These are phyloP conservation scores for Cercospora beticola DNA, from an alignment of 2,329 filamentous ascomycete species.

Conservation along the genomic window DNA sequence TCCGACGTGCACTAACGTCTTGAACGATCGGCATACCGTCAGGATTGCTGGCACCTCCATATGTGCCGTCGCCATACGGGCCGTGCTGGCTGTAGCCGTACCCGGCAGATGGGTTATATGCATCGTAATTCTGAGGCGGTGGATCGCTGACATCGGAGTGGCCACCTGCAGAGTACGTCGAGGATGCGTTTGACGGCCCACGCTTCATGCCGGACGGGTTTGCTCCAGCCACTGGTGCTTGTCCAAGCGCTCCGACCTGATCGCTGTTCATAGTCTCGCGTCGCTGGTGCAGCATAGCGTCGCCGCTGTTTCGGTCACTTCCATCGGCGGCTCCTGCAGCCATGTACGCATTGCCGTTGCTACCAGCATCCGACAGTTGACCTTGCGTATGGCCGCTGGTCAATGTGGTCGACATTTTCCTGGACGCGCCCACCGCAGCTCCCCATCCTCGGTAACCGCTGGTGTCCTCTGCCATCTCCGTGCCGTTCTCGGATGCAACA, in stretches of 20 bases:
- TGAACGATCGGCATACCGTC: conserved; percentile 76
- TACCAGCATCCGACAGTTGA: conserved; percentile 66
- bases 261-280: conserved; percentile 65
- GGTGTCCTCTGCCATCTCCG: conserved; percentile 74
- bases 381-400: conserved; percentile 63
- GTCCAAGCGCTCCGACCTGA: conserved; percentile 64
- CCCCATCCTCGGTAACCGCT: conserved; percentile 90
- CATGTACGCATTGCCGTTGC: conserved; percentile 40
- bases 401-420: conserved; percentile 86
- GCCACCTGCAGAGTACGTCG: conserved; percentile 82
- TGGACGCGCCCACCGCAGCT: conserved; percentile 60
- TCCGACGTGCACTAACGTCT: conserved; percentile 86
- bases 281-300: conserved; percentile 57
- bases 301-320: conserved; percentile 56
- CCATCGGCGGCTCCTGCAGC: conserved; percentile 59
- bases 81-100: conserved; percentile 57
- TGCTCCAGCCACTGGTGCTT: conserved; percentile 62
- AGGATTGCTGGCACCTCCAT: conserved; percentile 48
- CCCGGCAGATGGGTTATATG: conserved; percentile 38
- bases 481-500: conserved; percentile 53
- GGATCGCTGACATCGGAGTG: conserved; percentile 65
- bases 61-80: conserved; percentile 57
- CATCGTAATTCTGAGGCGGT: conserved; percentile 35
- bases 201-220: conserved; percentile 69
- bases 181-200: conserved; percentile 92